Base-by-base conservation (phyloP, 2,329 filamentous ascomycete species). In the Trichoderma semiorbis region DNA sequence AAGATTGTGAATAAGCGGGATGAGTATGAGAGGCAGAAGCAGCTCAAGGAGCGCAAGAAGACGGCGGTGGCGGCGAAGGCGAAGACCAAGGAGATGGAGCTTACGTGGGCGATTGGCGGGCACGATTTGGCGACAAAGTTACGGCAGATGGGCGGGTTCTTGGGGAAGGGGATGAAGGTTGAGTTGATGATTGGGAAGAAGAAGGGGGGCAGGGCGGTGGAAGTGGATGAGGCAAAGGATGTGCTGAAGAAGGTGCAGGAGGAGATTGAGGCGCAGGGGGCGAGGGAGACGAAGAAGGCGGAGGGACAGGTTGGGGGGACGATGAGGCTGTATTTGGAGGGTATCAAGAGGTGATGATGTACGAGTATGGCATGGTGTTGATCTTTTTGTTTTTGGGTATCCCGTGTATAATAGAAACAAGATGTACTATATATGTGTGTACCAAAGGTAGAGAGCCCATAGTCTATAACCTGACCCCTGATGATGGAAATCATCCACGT, bases 31-130 rank as follows among this genome's bases (percentile, higher is more conserved):
- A 80, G 79, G 68, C 80, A 82, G 72, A 80, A 84, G 74, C 79
- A 80, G 64, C 75, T 80, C 55, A 84, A 85, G 73, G 81, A 84
- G 73, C 83, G 81, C 74, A 83, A 83, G 73, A 80, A 82, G 76
- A 84, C 78, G 74, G 83, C 84, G 60, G 82, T 83, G 72, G 75
- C 76, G 76, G 78, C 82, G 73, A 79, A 80, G 74, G 73, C 83
- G 43, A 85, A 84, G 74, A 78, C 81, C 18, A 98, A 98, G 83
- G 91, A 91, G 78, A 81, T 98, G n/a, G 95, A 98, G 82, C 76
- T 98, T 76, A 95, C 94, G 80, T 98, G 95, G 95, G 90, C 91
- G 39, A 97, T 97, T 77, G 90, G 90, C 73, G 78, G 81, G 14
- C 88, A 95, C 78, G 95, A 98, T 83, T 80, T 97, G 67, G 83